A percentile compares a stretch with the other conserved stretches of the same genome.
phyloP scores from a whole-genome alignment of 208 protist genomes.

The Trypanosoma avium region DNA sequence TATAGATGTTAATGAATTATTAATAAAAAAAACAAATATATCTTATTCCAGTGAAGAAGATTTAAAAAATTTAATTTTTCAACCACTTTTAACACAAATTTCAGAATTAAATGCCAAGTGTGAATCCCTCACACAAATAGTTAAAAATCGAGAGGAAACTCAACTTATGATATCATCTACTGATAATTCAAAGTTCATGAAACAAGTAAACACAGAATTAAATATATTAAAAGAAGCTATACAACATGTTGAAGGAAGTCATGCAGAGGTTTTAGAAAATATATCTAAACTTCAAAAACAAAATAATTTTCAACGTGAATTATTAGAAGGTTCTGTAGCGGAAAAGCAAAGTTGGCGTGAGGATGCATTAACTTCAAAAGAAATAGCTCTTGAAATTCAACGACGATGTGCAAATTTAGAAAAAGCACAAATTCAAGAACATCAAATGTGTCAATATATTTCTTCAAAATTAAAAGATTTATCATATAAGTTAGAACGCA shows the following conservation, averaged over 20 bases:
- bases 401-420: conserved; percentile 28
- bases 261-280: conserved; percentile 8
- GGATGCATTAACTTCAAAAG: conserved; percentile 22
- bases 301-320: background rate
- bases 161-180: background rate
- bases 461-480: conserved; percentile 25
- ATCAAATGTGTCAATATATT: conserved; percentile 20
- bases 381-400: conserved; percentile 23
- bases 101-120: conserved; percentile 1
- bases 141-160: background rate
- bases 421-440: conserved; percentile 17
- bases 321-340: background rate
- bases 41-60: background rate
- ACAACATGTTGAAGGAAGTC: conserved; percentile 7
- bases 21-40: too few species aligned
- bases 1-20: too few species aligned
- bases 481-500: conserved; percentile 14
- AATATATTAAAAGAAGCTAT: conserved; percentile 3
- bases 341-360: conserved; percentile 1
- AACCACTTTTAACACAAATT: conserved; percentile 13
- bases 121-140: background rate
- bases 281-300: conserved; percentile 29
- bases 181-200: background rate
- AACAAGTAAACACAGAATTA: conserved; percentile 9
- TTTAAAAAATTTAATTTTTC: background rate